These are phyloP conservation scores for Yamadazyma dendronema DNA, from an alignment of 1,139 yeast species.

Conservation along the genomic window DNA sequence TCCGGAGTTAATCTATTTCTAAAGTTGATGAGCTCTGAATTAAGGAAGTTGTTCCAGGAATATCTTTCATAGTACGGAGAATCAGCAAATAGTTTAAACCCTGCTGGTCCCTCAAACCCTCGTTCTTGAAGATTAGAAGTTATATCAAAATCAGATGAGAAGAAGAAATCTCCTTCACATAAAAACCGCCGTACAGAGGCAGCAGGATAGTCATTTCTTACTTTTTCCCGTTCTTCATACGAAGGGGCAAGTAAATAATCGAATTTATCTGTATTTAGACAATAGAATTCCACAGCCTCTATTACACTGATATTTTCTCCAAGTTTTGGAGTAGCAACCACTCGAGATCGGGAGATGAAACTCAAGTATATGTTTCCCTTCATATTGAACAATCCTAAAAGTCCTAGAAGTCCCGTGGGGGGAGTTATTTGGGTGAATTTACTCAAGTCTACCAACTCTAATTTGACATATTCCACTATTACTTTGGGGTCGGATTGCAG, in stretches of 20 bases:
- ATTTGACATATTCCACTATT: constrained; percentile 49
- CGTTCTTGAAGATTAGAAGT: constrained; percentile 63
- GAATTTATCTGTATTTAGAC: constrained; percentile 56
- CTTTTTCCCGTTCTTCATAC: constrained; percentile 9
- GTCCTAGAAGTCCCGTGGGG: constrained; percentile 45
- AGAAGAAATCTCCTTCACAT: constrained; percentile 64
- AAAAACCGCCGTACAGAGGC: constrained; percentile 55
- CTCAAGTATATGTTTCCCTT: constrained; percentile 57
- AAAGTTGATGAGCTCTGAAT: constrained; percentile 57
- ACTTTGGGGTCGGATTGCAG: constrained; percentile 26
- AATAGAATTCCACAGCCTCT: constrained; percentile 59
- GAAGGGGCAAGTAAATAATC: constrained; percentile 31
- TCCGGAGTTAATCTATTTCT: constrained; percentile 50
- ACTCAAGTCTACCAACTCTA: constrained; percentile 35
- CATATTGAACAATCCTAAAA: constrained; percentile 58
- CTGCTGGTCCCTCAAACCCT: constrained; percentile 20
- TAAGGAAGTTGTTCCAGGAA: constrained; percentile 66
- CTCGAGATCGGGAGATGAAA: constrained; percentile 53
- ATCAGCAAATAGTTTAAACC: constrained; percentile 36
- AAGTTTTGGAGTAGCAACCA: constrained; percentile 59
- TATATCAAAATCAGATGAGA: constrained; percentile 63
- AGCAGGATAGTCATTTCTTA: constrained; percentile 50
- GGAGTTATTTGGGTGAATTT: constrained; percentile 44
- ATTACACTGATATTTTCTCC: constrained; percentile 53
- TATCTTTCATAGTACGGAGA: constrained; percentile 52